A percentile compares a stretch with the other conserved stretches of the same genome.
These are phyloP conservation scores for Scytalidium sp. DNA, from an alignment of 2,329 filamentous ascomycete genomes.

Conservation along the genomic window DNA sequence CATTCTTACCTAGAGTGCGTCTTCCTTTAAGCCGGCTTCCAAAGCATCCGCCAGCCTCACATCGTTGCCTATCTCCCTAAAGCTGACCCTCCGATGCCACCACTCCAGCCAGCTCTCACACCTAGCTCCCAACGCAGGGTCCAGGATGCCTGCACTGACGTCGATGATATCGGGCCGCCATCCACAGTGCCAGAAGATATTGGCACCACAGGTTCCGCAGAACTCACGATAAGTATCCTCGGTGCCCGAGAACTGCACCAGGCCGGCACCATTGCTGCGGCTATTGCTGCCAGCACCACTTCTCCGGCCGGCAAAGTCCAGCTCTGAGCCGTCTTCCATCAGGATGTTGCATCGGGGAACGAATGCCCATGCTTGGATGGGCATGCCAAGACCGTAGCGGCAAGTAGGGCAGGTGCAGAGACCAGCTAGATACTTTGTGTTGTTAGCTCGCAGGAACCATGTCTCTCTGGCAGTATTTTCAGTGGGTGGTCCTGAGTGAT, in stretches of 20 bases:
- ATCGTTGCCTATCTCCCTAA: constrained; percentile 30
- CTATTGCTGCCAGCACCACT: too few species aligned
- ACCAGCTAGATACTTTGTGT: constrained; percentile 54
- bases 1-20: too few species aligned
- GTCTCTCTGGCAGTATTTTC: constrained; percentile 36
- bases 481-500: constrained; percentile 30
- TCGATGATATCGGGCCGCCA: constrained; percentile 56
- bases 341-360: constrained; percentile 57
- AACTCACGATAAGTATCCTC: constrained; percentile 55
- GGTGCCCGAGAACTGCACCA: constrained; percentile 53
- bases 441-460: constrained; percentile 14
- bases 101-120: constrained; percentile 61
- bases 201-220: constrained; percentile 60
- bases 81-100: constrained; percentile 57
- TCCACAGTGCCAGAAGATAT: constrained; percentile 58
- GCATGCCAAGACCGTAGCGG: constrained; percentile 56
- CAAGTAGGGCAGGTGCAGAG: constrained; percentile 62
- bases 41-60: constrained; percentile 16
- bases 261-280: constrained; percentile 40
- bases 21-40: constrained; percentile 17
- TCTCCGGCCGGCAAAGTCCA: constrained; percentile 35
- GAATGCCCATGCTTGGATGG: constrained; percentile 66
- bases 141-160: constrained; percentile 59
- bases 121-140: constrained; percentile 46
- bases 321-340: constrained; percentile 32